phyloP scores from a whole-genome alignment of 2,329 filamentous ascomycete species.

The Hymenoscyphus occultus region DNA sequence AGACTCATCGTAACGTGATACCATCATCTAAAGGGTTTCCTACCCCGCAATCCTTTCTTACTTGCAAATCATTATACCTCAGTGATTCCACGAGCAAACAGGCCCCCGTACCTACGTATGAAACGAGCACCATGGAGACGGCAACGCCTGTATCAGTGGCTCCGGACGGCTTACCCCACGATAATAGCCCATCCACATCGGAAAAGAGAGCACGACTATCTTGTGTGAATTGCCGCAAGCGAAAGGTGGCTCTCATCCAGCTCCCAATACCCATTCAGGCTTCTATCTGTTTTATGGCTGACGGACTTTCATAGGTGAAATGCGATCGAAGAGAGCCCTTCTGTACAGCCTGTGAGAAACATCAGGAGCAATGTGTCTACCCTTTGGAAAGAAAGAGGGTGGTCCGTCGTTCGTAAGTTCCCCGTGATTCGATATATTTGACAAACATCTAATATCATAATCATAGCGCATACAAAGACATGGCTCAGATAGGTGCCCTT shows the following conservation, averaged over 20 bases:
- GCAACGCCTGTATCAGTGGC: background rate
- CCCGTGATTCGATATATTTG: background rate
- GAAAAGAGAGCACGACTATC: slow-evolving; percentile 16
- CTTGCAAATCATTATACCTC: background rate
- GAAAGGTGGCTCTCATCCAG: slow-evolving; percentile 14
- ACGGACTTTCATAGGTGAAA: slow-evolving; percentile 15
- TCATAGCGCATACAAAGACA: slow-evolving; percentile 20
- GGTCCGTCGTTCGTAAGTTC: slow-evolving; percentile 18
- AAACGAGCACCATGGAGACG: background rate
- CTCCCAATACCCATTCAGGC: background rate
- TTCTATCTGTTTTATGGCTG: background rate
- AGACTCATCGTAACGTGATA: background rate
- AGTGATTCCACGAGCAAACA: background rate
- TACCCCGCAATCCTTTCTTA: background rate
- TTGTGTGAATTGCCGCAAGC: slow-evolving; percentile 18
- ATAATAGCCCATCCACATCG: background rate
- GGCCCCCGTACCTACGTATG: background rate
- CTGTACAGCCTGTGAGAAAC: slow-evolving; percentile 18
- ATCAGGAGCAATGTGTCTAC: slow-evolving; percentile 17
- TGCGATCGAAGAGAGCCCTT: slow-evolving; percentile 17
- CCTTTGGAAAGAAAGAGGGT: slow-evolving; percentile 16
- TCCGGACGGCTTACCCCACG: slow-evolving; percentile 2
- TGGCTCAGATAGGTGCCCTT: slow-evolving; percentile 14
- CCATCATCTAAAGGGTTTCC: background rate
- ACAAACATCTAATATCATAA: background rate